These are phyloP conservation scores for Sclerotinia minor DNA, from an alignment of 2,329 filamentous ascomycete genomes.

Conservation along the genomic window DNA sequence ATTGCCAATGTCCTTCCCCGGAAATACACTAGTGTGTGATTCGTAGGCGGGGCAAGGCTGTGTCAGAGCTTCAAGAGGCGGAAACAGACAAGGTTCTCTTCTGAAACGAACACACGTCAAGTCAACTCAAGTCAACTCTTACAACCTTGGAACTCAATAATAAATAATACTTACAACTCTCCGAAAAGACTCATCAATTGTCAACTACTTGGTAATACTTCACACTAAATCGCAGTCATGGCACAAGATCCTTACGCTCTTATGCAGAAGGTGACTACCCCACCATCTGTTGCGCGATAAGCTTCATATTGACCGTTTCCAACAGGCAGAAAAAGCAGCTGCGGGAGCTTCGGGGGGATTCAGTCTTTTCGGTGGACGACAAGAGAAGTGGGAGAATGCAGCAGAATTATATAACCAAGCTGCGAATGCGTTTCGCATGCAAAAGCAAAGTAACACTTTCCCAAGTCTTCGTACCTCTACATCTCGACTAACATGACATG, in stretches of 20 bases:
- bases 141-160: slow-evolving; percentile 47
- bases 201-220: background rate
- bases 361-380: slow-evolving; percentile 81
- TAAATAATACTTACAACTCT: slow-evolving; percentile 57
- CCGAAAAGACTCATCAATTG: background rate
- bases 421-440: slow-evolving; percentile 87
- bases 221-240: slow-evolving; percentile 53
- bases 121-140: slow-evolving; percentile 26
- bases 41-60: slow-evolving; percentile 5
- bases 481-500: slow-evolving; percentile 19
- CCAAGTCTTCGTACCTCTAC: background rate
- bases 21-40: slow-evolving; percentile 4
- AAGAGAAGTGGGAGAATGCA: slow-evolving; percentile 88
- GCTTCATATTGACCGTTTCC: slow-evolving; percentile 27
- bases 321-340: slow-evolving; percentile 82
- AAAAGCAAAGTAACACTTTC: slow-evolving; percentile 69
- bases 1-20: slow-evolving; percentile 2
- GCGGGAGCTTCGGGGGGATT: slow-evolving; percentile 76
- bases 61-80: slow-evolving; percentile 12
- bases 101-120: slow-evolving; percentile 24
- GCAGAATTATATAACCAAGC: slow-evolving; percentile 86
- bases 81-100: slow-evolving; percentile 15
- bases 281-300: slow-evolving; percentile 38
- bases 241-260: slow-evolving; percentile 75
- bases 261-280: slow-evolving; percentile 66